Base-by-base conservation (phyloP, 495 filamentous ascomycete genomes). In the Trichoderma parareesei region DNA sequence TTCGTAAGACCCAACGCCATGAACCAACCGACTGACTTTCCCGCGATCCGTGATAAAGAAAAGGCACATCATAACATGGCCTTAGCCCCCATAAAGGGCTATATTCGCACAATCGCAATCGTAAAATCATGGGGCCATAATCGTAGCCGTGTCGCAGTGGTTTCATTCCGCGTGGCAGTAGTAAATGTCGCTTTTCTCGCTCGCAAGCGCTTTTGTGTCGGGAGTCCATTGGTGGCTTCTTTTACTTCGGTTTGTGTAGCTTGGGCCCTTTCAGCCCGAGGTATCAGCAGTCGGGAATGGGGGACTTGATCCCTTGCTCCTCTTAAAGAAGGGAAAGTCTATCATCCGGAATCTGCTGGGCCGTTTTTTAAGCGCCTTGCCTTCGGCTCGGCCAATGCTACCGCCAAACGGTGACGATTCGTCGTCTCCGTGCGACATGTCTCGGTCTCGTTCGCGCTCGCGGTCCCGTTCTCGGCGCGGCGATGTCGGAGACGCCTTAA, bases 291-390 rank as follows among this genome's bases (percentile, higher is more conserved):
- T 67, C 41, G 69, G 72, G 35, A 71, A 61, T 1, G 76, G 75
- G 27, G 78, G 78, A 65, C 74, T 76, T 14, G 77, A 70, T 43
- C 73, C 74, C 69, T 79, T 78, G 49, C 78, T 74, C 55, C 76
- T 72, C 66, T 76, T 71, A 62, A 79, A 79, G 66, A 79, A 72
- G 27, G 69, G 74, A 61, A 78, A 71, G 33, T 73, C 75, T 62
- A 78, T 80, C 68, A 80, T 79, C 62, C 74, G 73, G 61, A 81
- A 80, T 61, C 76, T 71, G 65, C 79, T 81, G 27, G 76, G 67
- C 69, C 81, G 80, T 69, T 81, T 81, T 69, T 78, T 79, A 3
- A 80, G 74, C 40, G 70, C 69, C 63, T 70, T 67, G 53, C 68
- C 72, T 46, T 76, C 70, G 8, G 65, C 68, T 16, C 75, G 68